Percentiles rank a stretch among this genome's conserved stretches.
Conservation (phyloP, 2,329 filamentous ascomycete genomes). For the Periconia sp. region DNA sequence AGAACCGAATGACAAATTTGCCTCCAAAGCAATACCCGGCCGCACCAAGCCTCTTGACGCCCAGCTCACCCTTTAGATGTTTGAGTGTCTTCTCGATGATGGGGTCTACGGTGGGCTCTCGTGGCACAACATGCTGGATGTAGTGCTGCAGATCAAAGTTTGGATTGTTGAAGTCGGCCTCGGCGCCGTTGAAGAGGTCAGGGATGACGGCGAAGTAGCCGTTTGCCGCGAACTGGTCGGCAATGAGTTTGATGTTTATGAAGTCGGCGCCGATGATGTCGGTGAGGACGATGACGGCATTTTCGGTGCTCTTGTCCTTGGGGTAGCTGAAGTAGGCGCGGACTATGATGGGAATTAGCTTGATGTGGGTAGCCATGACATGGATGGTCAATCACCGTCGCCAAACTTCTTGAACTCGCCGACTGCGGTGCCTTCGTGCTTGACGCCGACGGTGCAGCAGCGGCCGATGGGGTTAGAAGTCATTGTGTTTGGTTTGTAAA, state of each 20-base stretch:
- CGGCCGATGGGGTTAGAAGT: slow-evolving; percentile 57
- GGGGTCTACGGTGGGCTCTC: slow-evolving; percentile 56
- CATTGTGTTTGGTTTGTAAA: slow-evolving; percentile 43
- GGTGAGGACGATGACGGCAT: slow-evolving; percentile 59
- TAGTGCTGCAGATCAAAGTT: slow-evolving; percentile 59
- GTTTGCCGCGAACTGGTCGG: slow-evolving; percentile 76
- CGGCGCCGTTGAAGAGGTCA: slow-evolving; percentile 73
- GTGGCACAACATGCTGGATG: slow-evolving; percentile 51
- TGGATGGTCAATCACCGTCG: slow-evolving; percentile 36
- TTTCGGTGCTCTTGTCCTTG: slow-evolving; percentile 58
- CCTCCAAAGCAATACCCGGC: slow-evolving; percentile 78
- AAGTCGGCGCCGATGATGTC: slow-evolving; percentile 66
- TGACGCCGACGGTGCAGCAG: slow-evolving; percentile 58
- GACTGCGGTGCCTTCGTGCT: slow-evolving; percentile 57
- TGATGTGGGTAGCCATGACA: not conserved
- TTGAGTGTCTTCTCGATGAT: slow-evolving; percentile 62
- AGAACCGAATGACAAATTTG: slow-evolving; percentile 68
- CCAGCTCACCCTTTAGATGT: slow-evolving; percentile 60
- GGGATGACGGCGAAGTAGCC: slow-evolving; percentile 73
- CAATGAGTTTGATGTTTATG: slow-evolving; percentile 63
- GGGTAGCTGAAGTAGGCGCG: slow-evolving; percentile 63
- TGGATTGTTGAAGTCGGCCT: slow-evolving; percentile 61
- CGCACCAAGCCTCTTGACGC: slow-evolving; percentile 64
- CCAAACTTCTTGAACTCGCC: slow-evolving; percentile 57
- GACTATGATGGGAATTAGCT: slow-evolving; percentile 44